Conservation (phyloP, 1,139 yeast species). For the Geotrichum macrosporum region DNA sequence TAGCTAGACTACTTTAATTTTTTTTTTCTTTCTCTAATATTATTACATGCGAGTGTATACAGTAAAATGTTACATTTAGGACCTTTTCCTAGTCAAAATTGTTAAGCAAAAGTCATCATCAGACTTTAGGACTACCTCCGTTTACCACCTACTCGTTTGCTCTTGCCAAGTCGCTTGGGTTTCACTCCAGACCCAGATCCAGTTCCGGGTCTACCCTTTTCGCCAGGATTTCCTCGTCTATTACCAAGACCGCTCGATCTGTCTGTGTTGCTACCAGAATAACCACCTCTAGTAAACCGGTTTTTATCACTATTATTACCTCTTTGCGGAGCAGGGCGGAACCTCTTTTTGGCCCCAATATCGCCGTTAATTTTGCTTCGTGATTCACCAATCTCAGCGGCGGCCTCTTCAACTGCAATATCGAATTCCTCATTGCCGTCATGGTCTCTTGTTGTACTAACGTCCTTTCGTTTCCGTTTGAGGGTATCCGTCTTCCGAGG, state of each 20-base stretch:
- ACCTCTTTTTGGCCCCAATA: constrained; percentile 30
- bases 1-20: too few relatives aligned
- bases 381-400: constrained; percentile 45
- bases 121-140: too few relatives aligned
- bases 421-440: constrained; percentile 31
- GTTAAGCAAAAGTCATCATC: too few relatives aligned
- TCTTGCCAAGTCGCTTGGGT: constrained; percentile 66
- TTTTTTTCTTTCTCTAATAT: too few relatives aligned
- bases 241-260: too few relatives aligned
- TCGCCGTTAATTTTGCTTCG: constrained; percentile 40
- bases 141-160: constrained; percentile 43
- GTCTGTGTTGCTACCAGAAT: too few relatives aligned
- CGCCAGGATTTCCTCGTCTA: too few relatives aligned
- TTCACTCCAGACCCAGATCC: constrained; percentile 51
- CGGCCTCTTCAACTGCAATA: constrained; percentile 86
- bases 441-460: constrained; percentile 69
- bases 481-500: too few relatives aligned
- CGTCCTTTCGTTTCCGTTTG: not conserved
- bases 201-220: constrained; percentile 59
- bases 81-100: too few relatives aligned
- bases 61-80: too few relatives aligned
- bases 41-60: too few relatives aligned
- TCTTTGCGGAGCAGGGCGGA: not conserved
- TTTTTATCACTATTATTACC: constrained; percentile 61
- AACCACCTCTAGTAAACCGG: constrained; percentile 50